These are phyloP conservation scores for Agastache rugosa DNA, from an alignment of 257 asterid genomes.

Conservation along the genomic window DNA sequence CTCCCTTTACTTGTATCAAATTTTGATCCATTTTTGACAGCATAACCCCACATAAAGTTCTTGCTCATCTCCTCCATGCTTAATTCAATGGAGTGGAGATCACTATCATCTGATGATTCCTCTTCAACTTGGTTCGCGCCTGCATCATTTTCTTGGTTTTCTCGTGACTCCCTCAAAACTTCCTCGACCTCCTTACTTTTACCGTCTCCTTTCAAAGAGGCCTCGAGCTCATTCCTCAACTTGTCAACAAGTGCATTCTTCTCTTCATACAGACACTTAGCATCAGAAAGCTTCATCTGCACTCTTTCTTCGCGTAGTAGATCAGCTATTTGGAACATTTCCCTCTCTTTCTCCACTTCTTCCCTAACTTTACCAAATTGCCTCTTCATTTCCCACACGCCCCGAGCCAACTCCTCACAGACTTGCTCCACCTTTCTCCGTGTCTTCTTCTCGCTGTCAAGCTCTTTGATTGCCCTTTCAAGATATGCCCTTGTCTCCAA, in stretches of 20 bases:
- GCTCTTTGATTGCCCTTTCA: slow-evolving; percentile 52
- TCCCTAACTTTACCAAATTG: slow-evolving; percentile 65
- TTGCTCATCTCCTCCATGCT: slow-evolving; percentile 56
- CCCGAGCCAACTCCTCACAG: slow-evolving; percentile 84
- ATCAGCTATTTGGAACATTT: slow-evolving; percentile 94
- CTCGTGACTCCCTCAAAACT: slow-evolving; percentile 55
- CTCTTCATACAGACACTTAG: slow-evolving; percentile 91
- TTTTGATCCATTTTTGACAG: slow-evolving; percentile 42
- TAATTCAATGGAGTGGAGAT: slow-evolving; percentile 67
- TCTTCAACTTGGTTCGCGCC: slow-evolving; percentile 40
- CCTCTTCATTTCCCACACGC: slow-evolving; percentile 78
- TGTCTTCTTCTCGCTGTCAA: slow-evolving; percentile 79
- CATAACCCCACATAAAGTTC: slow-evolving; percentile 60
- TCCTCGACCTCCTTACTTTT: slow-evolving; percentile 74
- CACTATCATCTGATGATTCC: slow-evolving; percentile 53
- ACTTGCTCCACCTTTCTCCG: slow-evolving; percentile 79
- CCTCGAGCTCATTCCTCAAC: slow-evolving; percentile 73
- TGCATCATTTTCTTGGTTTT: slow-evolving; percentile 38
- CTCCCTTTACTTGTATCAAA: slow-evolving; percentile 53
- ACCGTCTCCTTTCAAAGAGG: slow-evolving; percentile 43
- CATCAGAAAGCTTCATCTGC: slow-evolving; percentile 93
- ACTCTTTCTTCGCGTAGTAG: slow-evolving; percentile 88
- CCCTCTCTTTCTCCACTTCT: slow-evolving; percentile 90
- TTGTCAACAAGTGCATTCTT: slow-evolving; percentile 72
- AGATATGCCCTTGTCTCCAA: slow-evolving; percentile 67